These are phyloP conservation scores for Geranomyces variabilis DNA, from an alignment of 192 early-diverging fungal species.

Conservation along the genomic window DNA sequence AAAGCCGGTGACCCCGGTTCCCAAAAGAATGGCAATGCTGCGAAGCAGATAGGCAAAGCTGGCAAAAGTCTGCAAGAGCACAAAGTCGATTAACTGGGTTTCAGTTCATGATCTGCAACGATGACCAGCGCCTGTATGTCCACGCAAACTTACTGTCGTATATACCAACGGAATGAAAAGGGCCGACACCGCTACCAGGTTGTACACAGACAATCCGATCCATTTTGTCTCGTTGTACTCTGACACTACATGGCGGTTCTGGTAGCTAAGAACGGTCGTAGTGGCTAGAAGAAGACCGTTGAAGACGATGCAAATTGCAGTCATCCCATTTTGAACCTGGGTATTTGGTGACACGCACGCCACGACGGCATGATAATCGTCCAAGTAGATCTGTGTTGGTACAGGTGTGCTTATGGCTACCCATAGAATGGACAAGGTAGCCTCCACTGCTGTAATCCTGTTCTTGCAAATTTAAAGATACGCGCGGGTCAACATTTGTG, in stretches of 20 bases:
- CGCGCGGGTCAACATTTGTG: too few relatives aligned
- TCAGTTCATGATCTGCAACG: too few relatives aligned
- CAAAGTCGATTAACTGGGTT: too few relatives aligned
- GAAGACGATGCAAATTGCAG: background rate
- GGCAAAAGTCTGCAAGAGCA: background rate
- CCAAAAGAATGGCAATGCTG: constrained; percentile 7
- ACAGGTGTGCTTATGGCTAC: constrained; percentile 2
- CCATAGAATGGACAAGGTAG: constrained; percentile 5
- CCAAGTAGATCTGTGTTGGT: background rate
- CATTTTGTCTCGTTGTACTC: constrained; percentile 32
- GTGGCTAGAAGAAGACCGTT: constrained; percentile 14
- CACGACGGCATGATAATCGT: background rate
- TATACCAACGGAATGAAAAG: constrained; percentile 14
- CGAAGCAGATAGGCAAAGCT: background rate
- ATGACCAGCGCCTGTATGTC: background rate
- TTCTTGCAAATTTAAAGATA: too few relatives aligned
- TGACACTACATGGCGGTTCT: constrained; percentile 17
- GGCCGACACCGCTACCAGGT: background rate
- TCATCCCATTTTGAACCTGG: constrained; percentile 9
- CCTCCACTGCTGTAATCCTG: background rate
- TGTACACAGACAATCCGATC: constrained; percentile 26
- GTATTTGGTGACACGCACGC: constrained; percentile 8
- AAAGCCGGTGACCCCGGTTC: background rate
- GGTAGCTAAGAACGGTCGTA: constrained; percentile 6
- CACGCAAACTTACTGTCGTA: constrained; percentile 10